phyloP scores from a whole-genome alignment of 2,329 filamentous ascomycete species.

The Pestalotiopsis sp. region DNA sequence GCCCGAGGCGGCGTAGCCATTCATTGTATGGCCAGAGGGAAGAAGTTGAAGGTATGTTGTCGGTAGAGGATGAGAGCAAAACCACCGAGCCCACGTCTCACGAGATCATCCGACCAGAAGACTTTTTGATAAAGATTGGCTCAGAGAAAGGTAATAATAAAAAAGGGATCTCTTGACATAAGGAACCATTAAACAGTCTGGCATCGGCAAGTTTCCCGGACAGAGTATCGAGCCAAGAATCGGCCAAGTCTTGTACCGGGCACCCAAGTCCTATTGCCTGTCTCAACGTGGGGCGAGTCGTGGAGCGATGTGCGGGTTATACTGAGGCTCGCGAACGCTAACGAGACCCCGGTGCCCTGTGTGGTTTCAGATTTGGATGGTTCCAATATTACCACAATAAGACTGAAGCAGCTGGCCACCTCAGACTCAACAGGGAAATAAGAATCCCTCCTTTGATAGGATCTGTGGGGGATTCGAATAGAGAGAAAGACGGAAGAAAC shows the following conservation, averaged over 20 bases:
- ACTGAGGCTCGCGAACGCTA: not conserved
- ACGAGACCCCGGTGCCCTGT: not conserved
- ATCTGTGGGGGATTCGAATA: not conserved
- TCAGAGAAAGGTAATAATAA: not conserved
- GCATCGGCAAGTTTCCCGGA: constrained; percentile 10
- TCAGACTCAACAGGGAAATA: constrained; percentile 3
- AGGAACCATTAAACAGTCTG: not conserved
- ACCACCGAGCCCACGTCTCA: not conserved
- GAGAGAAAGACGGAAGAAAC: not conserved
- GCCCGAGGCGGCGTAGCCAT: constrained; percentile 37
- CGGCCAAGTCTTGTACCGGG: not conserved
- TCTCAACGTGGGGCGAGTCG: constrained; percentile 5
- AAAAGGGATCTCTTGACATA: not conserved
- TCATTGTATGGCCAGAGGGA: constrained; percentile 38
- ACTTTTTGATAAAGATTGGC: not conserved
- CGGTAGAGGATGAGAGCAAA: not conserved
- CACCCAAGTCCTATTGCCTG: not conserved
- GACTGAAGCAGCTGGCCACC: constrained; percentile 2
- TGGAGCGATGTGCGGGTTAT: constrained; percentile 8
- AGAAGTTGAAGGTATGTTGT: constrained; percentile 11
- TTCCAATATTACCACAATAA: constrained; percentile 3
- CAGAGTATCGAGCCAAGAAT: constrained; percentile 2
- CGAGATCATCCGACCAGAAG: not conserved
- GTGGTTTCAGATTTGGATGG: constrained; percentile 8
- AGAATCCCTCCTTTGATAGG: not conserved